These are phyloP conservation scores for Cutaneotrichosporon cutaneum DNA, from an alignment of 1,284 basidiomycete genomes.

Conservation along the genomic window DNA sequence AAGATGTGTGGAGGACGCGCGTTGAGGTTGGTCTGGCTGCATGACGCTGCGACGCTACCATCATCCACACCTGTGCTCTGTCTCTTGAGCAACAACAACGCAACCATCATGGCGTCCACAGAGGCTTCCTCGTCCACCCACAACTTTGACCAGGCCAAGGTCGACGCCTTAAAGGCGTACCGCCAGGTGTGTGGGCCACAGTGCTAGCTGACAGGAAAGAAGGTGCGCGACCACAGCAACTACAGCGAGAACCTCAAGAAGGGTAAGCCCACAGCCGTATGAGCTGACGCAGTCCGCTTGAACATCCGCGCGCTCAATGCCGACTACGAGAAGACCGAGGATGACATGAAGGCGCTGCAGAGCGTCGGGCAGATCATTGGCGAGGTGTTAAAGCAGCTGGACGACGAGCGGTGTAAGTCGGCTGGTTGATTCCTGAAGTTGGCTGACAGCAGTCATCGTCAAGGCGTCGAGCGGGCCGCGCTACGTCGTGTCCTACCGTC, in stretches of 20 bases:
- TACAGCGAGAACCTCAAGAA: conserved; percentile 82
- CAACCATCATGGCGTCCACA: conserved; percentile 21
- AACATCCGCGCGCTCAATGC: conserved; percentile 78
- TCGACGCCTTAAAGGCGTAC: conserved; percentile 53
- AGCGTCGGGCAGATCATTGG: conserved; percentile 99
- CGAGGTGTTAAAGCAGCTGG: conserved; percentile 97
- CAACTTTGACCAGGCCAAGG: conserved; percentile 45
- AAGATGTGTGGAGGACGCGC: conserved; percentile 8
- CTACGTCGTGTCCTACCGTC: conserved; percentile 98
- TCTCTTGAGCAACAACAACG: neutral
- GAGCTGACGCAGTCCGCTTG: conserved; percentile 40
- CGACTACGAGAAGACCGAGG: conserved; percentile 93
- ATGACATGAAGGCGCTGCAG: conserved; percentile 98
- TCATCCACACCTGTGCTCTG: neutral
- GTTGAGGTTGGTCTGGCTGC: conserved; percentile 2
- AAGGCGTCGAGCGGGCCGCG: conserved; percentile 98
- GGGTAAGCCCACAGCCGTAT: conserved; percentile 57
- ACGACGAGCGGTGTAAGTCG: conserved; percentile 89
- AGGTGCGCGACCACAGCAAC: conserved; percentile 82
- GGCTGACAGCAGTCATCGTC: conserved; percentile 74
- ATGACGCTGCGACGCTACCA: conserved; percentile 3
- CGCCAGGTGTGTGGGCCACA: conserved; percentile 40
- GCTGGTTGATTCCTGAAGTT: neutral
- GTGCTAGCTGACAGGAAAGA: conserved; percentile 57
- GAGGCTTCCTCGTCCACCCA: conserved; percentile 34